phyloP scores from a whole-genome alignment of 306 rosid species.

The Oemleria cerasiformis region DNA sequence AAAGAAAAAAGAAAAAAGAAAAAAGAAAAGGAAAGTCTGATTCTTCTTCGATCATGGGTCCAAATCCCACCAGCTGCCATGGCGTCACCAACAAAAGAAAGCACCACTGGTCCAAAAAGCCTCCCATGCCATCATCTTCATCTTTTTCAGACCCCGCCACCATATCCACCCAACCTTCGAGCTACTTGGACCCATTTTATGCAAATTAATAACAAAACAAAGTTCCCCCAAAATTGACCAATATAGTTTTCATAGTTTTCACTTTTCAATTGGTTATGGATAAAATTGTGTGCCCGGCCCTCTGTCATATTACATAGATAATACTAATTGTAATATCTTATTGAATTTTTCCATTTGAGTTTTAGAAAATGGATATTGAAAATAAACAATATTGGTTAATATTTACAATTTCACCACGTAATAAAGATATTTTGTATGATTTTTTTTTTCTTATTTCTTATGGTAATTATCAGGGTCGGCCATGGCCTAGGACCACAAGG shows the following conservation, averaged over 20 bases:
- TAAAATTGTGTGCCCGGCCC: slow-evolving; percentile 14
- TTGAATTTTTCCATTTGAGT: too few relatives aligned
- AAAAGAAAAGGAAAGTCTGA: background rate
- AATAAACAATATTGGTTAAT: too few relatives aligned
- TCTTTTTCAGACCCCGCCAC: slow-evolving; percentile 21
- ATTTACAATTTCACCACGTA: too few relatives aligned
- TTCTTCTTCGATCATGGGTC: slow-evolving; percentile 13
- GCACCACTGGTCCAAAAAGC: slow-evolving; percentile 17
- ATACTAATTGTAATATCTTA: background rate
- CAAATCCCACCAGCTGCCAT: slow-evolving; percentile 2
- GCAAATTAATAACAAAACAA: background rate
- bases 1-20: too few relatives aligned
- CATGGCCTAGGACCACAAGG: too few relatives aligned
- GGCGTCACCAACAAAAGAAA: slow-evolving; percentile 43
- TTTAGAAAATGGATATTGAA: too few relatives aligned
- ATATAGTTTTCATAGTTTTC: background rate
- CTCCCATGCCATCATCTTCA: slow-evolving; percentile 16
- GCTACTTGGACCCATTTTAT: slow-evolving; percentile 19
- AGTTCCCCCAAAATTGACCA: slow-evolving; percentile 19
- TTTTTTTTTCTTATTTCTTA: too few relatives aligned
- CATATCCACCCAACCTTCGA: slow-evolving; percentile 28
- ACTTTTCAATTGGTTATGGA: slow-evolving; percentile 11
- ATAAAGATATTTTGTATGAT: too few relatives aligned
- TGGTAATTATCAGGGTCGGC: too few relatives aligned
- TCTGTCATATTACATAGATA: background rate